Base-by-base conservation (phyloP, 2,329 filamentous ascomycete species). In the Knufia petricola region DNA sequence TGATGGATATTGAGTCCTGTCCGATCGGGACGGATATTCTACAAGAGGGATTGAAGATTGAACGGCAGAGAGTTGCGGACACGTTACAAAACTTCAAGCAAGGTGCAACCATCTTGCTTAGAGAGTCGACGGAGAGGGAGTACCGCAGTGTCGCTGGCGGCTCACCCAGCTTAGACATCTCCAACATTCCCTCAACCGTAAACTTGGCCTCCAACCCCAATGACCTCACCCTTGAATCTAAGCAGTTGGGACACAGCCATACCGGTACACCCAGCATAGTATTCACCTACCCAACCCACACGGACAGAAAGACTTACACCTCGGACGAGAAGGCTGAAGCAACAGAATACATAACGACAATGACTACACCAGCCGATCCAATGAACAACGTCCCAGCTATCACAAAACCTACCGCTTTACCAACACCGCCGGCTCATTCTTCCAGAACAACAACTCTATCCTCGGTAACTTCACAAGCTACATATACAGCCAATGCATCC, bases 371-470 rank as follows among this genome's bases (percentile, higher is more conserved):
- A 2, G 23, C 23, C 31, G 23, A 47, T 15, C 44, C 32, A 26
- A 38, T 8, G 12, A 28, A 13, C 6, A 39, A 17, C 9, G 4
- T 17, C 7, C 34, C 44, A 4, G 7, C 44, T 17, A 23, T 20
- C 17, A 47, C 44, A 87, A 84, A 61, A 70, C 81, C 65, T 92
- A 84, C 70, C 73, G 82, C 61, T 95, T 98, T 70, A 82, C 82
- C 64, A 96, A 94, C 70, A 87, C 85, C 2, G 92, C 92, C 9
- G 89, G 89, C 51, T 81, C 87, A 46, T 98, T 98, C 72, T 98
- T 98, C 78, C 92, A 98, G 64, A 98, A 98, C 75, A 98, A 98
- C 77, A 96, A 96, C 73, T 94, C 88, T 48, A 96, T 98, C 67
- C 82, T 98, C 20, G 81, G 86, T 24, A 69, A 73, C 13, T 94